Evolutionary conservation across 768 basidiomycete genomes (phyloP).

Genomic region (Russula compacta): DNA sequence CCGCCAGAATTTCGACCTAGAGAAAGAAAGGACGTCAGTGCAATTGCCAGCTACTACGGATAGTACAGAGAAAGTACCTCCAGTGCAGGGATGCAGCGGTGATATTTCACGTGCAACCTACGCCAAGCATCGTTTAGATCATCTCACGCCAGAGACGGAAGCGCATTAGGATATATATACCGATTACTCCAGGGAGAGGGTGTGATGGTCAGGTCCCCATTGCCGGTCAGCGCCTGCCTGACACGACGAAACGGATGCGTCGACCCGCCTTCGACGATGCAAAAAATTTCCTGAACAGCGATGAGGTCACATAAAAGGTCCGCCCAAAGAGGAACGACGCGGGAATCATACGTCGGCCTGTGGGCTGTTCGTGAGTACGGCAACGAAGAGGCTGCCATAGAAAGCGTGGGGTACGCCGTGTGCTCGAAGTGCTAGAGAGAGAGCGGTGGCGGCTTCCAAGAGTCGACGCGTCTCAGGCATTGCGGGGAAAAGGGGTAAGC

Average conservation of each 20-base stretch:
- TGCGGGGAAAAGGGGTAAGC: constrained; percentile 23
- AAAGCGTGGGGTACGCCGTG: constrained; percentile 69
- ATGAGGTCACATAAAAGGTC: constrained; percentile 13
- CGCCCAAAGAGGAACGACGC: constrained; percentile 1
- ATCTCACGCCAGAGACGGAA: not conserved
- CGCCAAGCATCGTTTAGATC: constrained; percentile 12
- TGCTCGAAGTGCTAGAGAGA: constrained; percentile 53
- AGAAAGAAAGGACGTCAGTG: constrained; percentile 3
- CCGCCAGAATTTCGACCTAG: constrained; percentile 76
- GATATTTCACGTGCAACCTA: constrained; percentile 70
- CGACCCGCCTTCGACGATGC: constrained; percentile 71
- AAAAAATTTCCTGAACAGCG: constrained; percentile 61
- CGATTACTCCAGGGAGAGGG: constrained; percentile 84
- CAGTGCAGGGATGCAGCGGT: constrained; percentile 65
- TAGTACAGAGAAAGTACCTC: constrained; percentile 40
- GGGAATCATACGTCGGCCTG: constrained; percentile 51
- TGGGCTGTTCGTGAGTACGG: constrained; percentile 55
- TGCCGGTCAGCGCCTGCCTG: constrained; percentile 61
- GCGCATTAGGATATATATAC: constrained; percentile 30
- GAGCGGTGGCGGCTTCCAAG: constrained; percentile 66
- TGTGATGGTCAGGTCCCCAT: constrained; percentile 53
- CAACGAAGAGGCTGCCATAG: constrained; percentile 64
- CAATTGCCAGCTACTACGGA: not conserved
- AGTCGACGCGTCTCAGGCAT: constrained; percentile 71
- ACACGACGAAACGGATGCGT: constrained; percentile 70